phyloP scores from a whole-genome alignment of 352 stramenopile species.

The Pythium aphanidermatum region DNA sequence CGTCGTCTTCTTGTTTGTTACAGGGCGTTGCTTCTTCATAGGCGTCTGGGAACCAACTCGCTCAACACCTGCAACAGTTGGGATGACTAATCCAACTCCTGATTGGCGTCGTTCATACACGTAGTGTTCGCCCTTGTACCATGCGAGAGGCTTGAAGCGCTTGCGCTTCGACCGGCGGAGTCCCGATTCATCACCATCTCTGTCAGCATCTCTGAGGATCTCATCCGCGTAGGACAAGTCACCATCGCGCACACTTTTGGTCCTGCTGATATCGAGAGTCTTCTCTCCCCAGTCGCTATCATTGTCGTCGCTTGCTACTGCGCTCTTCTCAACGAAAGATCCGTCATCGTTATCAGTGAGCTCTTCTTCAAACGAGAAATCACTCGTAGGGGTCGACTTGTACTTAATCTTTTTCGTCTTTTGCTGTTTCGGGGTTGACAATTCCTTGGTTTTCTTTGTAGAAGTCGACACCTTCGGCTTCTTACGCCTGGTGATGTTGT shows the following conservation, averaged over 20 bases:
- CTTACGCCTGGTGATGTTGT: conserved; percentile 20
- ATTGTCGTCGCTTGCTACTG: conserved; percentile 36
- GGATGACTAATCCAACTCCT: conserved; percentile 75
- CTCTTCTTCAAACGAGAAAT: conserved; percentile 38
- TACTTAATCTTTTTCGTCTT: conserved; percentile 42
- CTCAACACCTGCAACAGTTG: conserved; percentile 69
- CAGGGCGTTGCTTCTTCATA: conserved; percentile 29
- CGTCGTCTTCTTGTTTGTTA: conserved; percentile 25
- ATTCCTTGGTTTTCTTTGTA: conserved; percentile 21
- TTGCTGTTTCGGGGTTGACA: conserved; percentile 17
- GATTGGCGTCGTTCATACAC: conserved; percentile 80
- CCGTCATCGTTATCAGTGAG: conserved; percentile 62
- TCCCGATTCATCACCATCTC: conserved; percentile 29
- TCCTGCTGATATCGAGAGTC: conserved; percentile 12
- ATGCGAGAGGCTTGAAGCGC: conserved; percentile 80
- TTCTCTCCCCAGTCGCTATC: conserved; percentile 45
- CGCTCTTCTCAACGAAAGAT: conserved; percentile 40
- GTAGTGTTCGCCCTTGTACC: conserved; percentile 86
- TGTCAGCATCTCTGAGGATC: conserved; percentile 39
- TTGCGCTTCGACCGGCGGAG: conserved; percentile 71
- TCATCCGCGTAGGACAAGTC: conserved; percentile 38
- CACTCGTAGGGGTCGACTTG: conserved; percentile 32
- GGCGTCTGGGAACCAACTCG: conserved; percentile 52
- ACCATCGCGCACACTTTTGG: conserved; percentile 12
- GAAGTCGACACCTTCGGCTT: conserved; percentile 23